These are phyloP conservation scores for Lactifluus volemus DNA, from an alignment of 768 basidiomycete genomes.

Conservation along the genomic window DNA sequence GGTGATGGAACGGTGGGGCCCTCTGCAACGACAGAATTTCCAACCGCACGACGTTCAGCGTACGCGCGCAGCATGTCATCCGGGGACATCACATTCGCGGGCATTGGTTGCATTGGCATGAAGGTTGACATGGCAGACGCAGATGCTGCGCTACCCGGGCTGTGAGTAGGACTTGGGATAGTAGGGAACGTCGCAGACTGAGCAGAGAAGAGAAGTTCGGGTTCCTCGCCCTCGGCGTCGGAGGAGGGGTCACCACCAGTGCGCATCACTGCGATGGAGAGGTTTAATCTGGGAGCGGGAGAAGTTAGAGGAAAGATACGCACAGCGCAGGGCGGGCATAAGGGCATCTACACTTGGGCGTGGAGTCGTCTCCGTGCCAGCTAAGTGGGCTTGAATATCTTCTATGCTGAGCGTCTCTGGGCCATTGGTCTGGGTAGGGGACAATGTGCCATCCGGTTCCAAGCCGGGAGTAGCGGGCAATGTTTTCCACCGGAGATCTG, in stretches of 20 bases:
- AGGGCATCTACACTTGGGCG: conserved; percentile 46
- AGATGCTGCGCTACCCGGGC: conserved; percentile 21
- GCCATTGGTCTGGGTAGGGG: conserved; percentile 38
- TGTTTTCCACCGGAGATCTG: conserved; percentile 25
- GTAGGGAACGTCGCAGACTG: conserved; percentile 22
- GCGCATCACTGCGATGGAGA: conserved; percentile 54
- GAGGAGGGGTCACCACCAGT: conserved; percentile 37
- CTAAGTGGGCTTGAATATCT: conserved; percentile 50
- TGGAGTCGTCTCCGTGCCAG: conserved; percentile 27
- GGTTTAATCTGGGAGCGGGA: conserved; percentile 4
- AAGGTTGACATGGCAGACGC: conserved; percentile 30
- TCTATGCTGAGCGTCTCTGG: conserved; percentile 42
- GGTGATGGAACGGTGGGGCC: conserved; percentile 24
- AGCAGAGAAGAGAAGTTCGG: conserved; percentile 38
- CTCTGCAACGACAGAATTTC: conserved; percentile 22
- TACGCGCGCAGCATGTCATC: conserved; percentile 75
- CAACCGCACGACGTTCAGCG: conserved; percentile 39
- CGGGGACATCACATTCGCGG: conserved; percentile 43
- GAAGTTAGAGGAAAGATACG: conserved; percentile 24
- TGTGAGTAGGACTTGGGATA: conserved; percentile 29
- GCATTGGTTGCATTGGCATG: conserved; percentile 36
- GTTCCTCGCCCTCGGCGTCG: conserved; percentile 20
- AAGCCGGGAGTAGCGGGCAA: conserved; percentile 1
- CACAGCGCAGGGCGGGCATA: conserved; percentile 61
- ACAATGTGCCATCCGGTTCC: conserved; percentile 25